Evolutionary conservation across 176 grass and related monocot genomes (phyloP).

Genomic region (Phoenix dactylifera): DNA sequence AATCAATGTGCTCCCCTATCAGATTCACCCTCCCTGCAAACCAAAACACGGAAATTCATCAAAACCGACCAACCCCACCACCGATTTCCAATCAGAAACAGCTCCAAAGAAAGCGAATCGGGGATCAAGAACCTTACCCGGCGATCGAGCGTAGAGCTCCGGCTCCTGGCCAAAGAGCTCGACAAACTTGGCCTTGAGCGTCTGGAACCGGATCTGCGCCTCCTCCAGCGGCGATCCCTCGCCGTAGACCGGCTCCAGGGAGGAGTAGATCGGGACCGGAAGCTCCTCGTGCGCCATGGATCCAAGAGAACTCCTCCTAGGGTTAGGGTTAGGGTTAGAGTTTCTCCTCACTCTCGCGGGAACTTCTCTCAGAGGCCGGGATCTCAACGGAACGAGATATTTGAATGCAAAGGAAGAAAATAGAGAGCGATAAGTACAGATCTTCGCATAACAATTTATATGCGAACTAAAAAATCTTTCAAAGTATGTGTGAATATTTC

Average conservation of each 20-base stretch:
- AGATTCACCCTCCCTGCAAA: slow-evolving; percentile 83
- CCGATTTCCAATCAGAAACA: background rate
- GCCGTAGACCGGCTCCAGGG: slow-evolving; percentile 68
- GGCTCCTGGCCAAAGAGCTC: slow-evolving; percentile 41
- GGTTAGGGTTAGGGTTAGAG: too few species aligned
- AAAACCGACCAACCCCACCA: background rate
- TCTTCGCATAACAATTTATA: too few species aligned
- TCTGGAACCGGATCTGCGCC: slow-evolving; percentile 63
- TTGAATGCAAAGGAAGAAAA: too few species aligned
- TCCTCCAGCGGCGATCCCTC: slow-evolving; percentile 59
- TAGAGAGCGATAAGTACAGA: too few species aligned
- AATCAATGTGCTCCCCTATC: slow-evolving; percentile 97
- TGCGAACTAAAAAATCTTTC: too few species aligned
- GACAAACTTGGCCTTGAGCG: slow-evolving; percentile 59
- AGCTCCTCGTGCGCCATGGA: slow-evolving; percentile 30
- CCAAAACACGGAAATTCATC: background rate
- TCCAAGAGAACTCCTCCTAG: too few species aligned
- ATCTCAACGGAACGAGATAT: too few species aligned
- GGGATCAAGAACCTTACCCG: slow-evolving; percentile 28
- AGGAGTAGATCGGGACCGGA: slow-evolving; percentile 46
- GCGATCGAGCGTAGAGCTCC: slow-evolving; percentile 66
- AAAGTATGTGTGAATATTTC: too few species aligned
- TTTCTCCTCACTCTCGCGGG: too few species aligned
- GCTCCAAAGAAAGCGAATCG: background rate
- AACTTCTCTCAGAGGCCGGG: too few species aligned